Evolutionary conservation across 495 filamentous ascomycete species (phyloP), one percentile per base, ranked within the genome.

Genomic region (Haplographium delicatum): DNA sequence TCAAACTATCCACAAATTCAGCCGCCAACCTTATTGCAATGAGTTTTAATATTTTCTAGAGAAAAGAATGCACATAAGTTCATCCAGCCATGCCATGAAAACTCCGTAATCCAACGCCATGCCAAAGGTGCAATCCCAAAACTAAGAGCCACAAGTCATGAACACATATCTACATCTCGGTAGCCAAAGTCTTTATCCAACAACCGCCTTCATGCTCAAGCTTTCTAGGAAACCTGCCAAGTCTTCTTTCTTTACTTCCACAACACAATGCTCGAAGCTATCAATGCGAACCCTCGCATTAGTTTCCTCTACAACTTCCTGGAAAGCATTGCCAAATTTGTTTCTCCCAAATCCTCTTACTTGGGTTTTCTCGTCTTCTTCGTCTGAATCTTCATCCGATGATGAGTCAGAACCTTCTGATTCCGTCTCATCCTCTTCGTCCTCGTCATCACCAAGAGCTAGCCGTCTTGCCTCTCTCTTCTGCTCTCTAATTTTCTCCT

Each of bases 201-300:
- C 82, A 10, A 97, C 91, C 63, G 82, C 83, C 74, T 90, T 91
- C 78, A 89, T 82, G 65, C 91, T 96, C 65, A 98, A 65, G 41
- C 84, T 80, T 71, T 97, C 93, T 55, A 98, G 73, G 65, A 98
- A 98, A 9, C 84, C 89, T 16, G 83, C 79, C 24, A 98, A 72
- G 68, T 97, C 91, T 63, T 98, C 93, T 70, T 95, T 95, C 70
- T 84, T 81, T 25, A 98, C 93, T 69, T 97, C 93, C 40, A 96
- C 89, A 8, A 97, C 94, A 56, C 88, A 95, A 65, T 95, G 85
- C 68, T 98, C 94, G 66, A 98, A 98, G 68, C 85, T 91, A 65
- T 98, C 93, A 56, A 96, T 95, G 48, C 89, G 73, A 16, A 97
- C 88, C 13, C 90, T 73, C 3, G 91, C 88, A 53, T 83, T 90